Conservation (phyloP, 2,329 filamentous ascomycete genomes). For the Penicillium sp. region DNA sequence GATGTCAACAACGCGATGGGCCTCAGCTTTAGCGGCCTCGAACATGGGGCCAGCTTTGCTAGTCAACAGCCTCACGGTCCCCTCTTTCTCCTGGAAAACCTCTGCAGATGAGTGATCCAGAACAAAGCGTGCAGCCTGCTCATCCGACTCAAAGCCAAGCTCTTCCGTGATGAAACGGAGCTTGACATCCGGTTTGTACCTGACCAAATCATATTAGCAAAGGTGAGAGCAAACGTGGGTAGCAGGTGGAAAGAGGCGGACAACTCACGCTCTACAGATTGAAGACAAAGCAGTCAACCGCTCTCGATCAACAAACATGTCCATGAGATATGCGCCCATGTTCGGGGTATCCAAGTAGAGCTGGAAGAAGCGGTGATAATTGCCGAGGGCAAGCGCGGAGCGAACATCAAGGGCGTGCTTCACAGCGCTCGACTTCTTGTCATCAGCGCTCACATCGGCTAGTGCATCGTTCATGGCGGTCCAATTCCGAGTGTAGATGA, state of each 20-base stretch:
- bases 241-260: neutral
- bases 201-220: constrained; percentile 34
- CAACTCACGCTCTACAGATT: constrained; percentile 88
- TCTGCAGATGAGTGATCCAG: constrained; percentile 70
- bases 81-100: constrained; percentile 69
- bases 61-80: constrained; percentile 66
- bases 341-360: constrained; percentile 90
- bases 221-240: neutral
- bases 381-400: constrained; percentile 83
- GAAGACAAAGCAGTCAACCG: constrained; percentile 82
- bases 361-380: constrained; percentile 97
- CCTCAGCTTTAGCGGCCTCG: constrained; percentile 63
- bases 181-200: constrained; percentile 86
- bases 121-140: constrained; percentile 85
- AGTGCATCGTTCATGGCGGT: constrained; percentile 96
- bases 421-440: constrained; percentile 77
- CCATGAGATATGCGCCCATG: constrained; percentile 97
- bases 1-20: constrained; percentile 87
- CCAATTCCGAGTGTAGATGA: constrained; percentile 97
- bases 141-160: constrained; percentile 88
- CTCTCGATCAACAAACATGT: constrained; percentile 96
- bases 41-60: constrained; percentile 68
- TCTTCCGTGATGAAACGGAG: constrained; percentile 92
- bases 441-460: constrained; percentile 97
- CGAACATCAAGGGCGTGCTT: constrained; percentile 89